These are phyloP conservation scores for Monosporascus sp. DNA, from an alignment of 2,329 filamentous ascomycete species.

Conservation along the genomic window DNA sequence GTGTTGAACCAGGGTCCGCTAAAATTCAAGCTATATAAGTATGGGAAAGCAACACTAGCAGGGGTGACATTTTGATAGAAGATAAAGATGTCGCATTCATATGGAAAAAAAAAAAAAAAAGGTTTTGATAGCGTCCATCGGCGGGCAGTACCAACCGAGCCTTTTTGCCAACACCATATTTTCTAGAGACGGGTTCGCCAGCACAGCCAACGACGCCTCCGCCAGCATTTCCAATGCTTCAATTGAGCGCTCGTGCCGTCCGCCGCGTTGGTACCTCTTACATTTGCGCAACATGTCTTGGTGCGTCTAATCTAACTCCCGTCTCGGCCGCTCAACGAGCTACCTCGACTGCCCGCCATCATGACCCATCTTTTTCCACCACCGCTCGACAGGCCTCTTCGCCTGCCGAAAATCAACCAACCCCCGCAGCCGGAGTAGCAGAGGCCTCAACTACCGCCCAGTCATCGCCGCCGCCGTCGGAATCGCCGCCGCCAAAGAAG, in stretches of 20 bases:
- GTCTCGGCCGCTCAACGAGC: slow-evolving; percentile 6
- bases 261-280: slow-evolving; percentile 22
- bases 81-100: too few species aligned
- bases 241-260: slow-evolving; percentile 21
- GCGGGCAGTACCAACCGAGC: too few species aligned
- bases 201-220: background rate
- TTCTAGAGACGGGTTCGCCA: too few species aligned
- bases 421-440: background rate
- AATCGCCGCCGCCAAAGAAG: slow-evolving; percentile 9
- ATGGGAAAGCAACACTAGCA: too few species aligned
- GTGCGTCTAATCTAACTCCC: slow-evolving; percentile 1
- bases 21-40: too few species aligned
- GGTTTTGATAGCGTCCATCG: too few species aligned
- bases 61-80: too few species aligned
- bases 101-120: too few species aligned
- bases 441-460: background rate
- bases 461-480: background rate
- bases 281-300: slow-evolving; percentile 24
- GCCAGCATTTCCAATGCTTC: slow-evolving; percentile 28
- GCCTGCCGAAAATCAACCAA: background rate
- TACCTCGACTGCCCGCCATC: slow-evolving; percentile 7
- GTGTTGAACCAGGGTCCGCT: too few species aligned
- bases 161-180: too few species aligned
- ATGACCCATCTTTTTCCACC: slow-evolving; percentile 17
- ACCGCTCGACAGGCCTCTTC: slow-evolving; percentile 9